Evolutionary conservation across 208 protist species (phyloP), one percentile per base, ranked within the genome.

Genomic region (Willaertia magna): DNA sequence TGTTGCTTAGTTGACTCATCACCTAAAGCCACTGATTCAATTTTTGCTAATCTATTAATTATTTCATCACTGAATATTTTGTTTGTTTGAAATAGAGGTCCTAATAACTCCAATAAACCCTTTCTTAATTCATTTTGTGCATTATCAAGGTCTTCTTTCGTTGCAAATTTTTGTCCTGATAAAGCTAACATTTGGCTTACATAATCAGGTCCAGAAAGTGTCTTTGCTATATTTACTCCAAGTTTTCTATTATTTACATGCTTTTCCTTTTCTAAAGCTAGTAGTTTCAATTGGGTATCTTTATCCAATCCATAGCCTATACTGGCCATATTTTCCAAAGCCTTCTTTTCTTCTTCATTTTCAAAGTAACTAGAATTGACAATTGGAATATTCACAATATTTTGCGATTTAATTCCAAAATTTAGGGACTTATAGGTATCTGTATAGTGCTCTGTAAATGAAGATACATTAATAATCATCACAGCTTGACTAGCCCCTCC

Each of bases 381-480:
- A n/a, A 82, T 34, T 26, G 83, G 82, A n/a, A 87, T 86, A 82
- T 87, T 89, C n/a, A 89, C 61, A 74, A 89, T 86, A 44, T 51
- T n/a, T 67, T 84, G 20, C 4, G 74, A 79, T 55, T 89, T 89
- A 34, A 74, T 82, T 40, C 67, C 46, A 59, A 88, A 87, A 20
- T 84, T 12, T 2, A 88, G 59, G 14, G 87, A 61, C 14, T 83
- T 48, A 16, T 43, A 74, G 2, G 86, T 88, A 34, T 88, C 85
- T 18, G 49, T 22, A 78, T 59, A 88, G 26, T 88, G 74, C 6
- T 40, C 78, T 4, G 16, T 47, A 26, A 47, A 44, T 61, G 84
- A 22, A 76, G 74, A 51, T 22, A 88, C 49, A 30, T 87, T 88
- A n/a, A 83, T 16, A n/a, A 88, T 87, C 46, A 88, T 51, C 4